phyloP scores from a whole-genome alignment of 768 basidiomycete genomes.

The Baorangia bicolor region DNA sequence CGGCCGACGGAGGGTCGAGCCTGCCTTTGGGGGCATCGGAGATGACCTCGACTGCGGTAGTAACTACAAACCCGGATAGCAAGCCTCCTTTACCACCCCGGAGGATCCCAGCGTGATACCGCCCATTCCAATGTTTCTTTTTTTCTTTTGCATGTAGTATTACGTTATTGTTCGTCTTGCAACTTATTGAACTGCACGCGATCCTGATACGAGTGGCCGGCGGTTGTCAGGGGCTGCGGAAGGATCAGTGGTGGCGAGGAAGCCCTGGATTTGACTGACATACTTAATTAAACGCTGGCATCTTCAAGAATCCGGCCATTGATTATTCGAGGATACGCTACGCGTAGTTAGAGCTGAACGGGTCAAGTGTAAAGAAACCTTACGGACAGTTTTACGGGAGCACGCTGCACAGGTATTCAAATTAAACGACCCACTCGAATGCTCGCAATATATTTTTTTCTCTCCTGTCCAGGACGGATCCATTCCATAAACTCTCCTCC shows the following conservation, averaged over 20 bases:
- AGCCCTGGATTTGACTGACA: too few relatives aligned
- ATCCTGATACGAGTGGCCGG: background rate
- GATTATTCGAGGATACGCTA: too few relatives aligned
- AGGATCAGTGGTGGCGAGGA: too few relatives aligned
- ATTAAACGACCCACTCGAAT: slow-evolving; percentile 13
- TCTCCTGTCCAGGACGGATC: background rate
- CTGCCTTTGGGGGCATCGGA: slow-evolving; percentile 2
- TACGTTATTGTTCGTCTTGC: background rate
- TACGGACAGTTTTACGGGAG: too few relatives aligned
- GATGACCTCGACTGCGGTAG: slow-evolving; percentile 1
- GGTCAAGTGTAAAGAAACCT: too few relatives aligned
- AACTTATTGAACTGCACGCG: background rate
- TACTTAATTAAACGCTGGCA: too few relatives aligned
- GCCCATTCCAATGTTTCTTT: background rate
- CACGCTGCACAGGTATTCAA: slow-evolving; percentile 16
- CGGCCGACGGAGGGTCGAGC: slow-evolving; percentile 5
- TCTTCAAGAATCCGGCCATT: too few relatives aligned
- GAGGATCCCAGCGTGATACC: slow-evolving; percentile 14
- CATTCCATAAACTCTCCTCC: background rate
- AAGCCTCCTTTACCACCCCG: slow-evolving; percentile 40
- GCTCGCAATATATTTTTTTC: background rate
- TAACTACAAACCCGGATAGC: slow-evolving; percentile 2
- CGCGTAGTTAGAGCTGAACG: too few relatives aligned
- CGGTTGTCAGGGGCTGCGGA: slow-evolving; percentile 1
- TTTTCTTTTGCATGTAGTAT: slow-evolving; percentile 1